Percentiles rank a stretch among this genome's conserved stretches.
phyloP scores from a whole-genome alignment of 2,329 filamentous ascomycete species.

The Beauveria australis region DNA sequence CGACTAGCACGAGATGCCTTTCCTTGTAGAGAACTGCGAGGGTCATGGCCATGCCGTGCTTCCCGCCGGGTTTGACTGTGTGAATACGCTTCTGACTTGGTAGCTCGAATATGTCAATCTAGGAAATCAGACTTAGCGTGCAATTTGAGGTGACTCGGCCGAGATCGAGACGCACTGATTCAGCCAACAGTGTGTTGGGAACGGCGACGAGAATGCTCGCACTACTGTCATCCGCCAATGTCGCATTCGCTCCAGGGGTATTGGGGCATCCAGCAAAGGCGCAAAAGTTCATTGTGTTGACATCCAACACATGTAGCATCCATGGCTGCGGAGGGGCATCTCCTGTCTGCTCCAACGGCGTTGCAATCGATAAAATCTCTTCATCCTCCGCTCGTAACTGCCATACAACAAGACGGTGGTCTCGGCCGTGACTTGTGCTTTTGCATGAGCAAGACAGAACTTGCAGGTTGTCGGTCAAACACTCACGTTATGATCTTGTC shows the following conservation, averaged over 20 bases:
- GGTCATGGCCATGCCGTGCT: conserved; percentile 83
- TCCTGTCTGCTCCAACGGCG: conserved; percentile 59
- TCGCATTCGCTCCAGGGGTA: not conserved
- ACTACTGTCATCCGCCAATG: conserved; percentile 3
- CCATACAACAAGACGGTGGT: conserved; percentile 83
- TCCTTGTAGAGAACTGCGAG: conserved; percentile 51
- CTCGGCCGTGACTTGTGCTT: conserved; percentile 68
- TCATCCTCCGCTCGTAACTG: conserved; percentile 57
- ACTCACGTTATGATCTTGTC: conserved; percentile 77
- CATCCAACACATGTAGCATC: conserved; percentile 74
- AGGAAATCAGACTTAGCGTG: not conserved
- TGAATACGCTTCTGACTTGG: conserved; percentile 65
- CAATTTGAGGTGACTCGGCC: not conserved
- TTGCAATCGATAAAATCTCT: conserved; percentile 50
- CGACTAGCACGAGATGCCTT: conserved; percentile 52
- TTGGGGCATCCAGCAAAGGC: conserved; percentile 59
- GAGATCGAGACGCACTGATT: conserved; percentile 45
- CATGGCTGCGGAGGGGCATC: conserved; percentile 58
- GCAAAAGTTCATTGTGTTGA: conserved; percentile 96
- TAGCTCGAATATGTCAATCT: conserved; percentile 77
- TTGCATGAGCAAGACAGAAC: not conserved
- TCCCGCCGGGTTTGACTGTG: conserved; percentile 39
- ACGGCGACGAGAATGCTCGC: conserved; percentile 62
- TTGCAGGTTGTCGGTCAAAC: not conserved
- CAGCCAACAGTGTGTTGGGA: conserved; percentile 67